phyloP scores from a whole-genome alignment of 371 early-diverging fungal genomes.

The Cokeromyces recurvatus region DNA sequence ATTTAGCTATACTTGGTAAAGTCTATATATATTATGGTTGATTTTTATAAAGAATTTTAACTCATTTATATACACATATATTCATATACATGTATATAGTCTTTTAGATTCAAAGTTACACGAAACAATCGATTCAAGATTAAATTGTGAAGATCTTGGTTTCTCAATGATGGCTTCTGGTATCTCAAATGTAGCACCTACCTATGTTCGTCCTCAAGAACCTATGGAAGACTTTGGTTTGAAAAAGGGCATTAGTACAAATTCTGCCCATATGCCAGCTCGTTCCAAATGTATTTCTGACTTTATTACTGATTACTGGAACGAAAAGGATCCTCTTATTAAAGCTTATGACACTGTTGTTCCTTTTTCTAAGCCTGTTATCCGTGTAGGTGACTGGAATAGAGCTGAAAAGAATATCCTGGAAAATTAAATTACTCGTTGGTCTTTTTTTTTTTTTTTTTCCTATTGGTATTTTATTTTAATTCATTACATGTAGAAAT shows the following conservation, averaged over 20 bases:
- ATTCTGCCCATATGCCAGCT: slow-evolving; percentile 30
- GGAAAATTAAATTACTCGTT: background rate
- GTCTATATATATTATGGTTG: background rate
- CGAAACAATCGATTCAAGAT: slow-evolving; percentile 22
- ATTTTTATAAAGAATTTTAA: too few species aligned
- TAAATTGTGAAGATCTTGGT: slow-evolving; percentile 49
- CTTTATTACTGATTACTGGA: slow-evolving; percentile 32
- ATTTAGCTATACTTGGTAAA: slow-evolving; percentile 41
- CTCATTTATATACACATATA: too few species aligned
- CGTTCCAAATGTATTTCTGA: slow-evolving; percentile 27
- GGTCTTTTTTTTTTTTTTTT: too few species aligned
- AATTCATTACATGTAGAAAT: too few species aligned
- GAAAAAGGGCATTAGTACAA: slow-evolving; percentile 31
- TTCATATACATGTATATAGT: slow-evolving; percentile 13
- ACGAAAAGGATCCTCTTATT: slow-evolving; percentile 26
- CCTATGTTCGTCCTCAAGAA: slow-evolving; percentile 18
- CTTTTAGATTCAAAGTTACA: slow-evolving; percentile 32
- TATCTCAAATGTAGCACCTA: slow-evolving; percentile 17
- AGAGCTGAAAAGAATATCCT: slow-evolving; percentile 7
- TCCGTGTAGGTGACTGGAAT: slow-evolving; percentile 20
- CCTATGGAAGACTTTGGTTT: slow-evolving; percentile 31
- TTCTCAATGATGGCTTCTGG: slow-evolving; percentile 43
- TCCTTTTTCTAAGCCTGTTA: slow-evolving; percentile 11
- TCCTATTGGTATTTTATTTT: too few species aligned
- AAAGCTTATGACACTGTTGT: slow-evolving; percentile 10